These are phyloP conservation scores for Marsdenia floribunda DNA, from an alignment of 257 asterid species.

Conservation along the genomic window DNA sequence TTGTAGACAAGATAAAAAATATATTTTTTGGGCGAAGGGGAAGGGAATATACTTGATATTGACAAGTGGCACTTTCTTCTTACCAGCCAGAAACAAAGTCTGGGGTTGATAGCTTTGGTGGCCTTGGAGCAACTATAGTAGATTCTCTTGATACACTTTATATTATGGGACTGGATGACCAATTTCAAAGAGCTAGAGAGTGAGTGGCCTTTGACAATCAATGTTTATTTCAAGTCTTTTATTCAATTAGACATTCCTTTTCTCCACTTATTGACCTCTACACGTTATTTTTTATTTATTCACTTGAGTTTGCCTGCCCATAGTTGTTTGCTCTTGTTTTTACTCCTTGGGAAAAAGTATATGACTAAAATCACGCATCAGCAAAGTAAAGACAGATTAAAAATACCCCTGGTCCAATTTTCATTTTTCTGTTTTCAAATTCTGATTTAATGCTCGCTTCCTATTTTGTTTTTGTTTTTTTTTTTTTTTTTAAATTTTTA, in stretches of 20 bases:
- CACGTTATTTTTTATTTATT: not conserved
- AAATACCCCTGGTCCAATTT: not conserved
- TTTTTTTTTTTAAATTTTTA: not conserved
- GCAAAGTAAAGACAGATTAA: not conserved
- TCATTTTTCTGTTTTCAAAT: not conserved
- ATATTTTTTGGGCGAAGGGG: not conserved
- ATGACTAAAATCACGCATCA: not conserved
- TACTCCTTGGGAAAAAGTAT: not conserved
- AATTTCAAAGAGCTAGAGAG: constrained; percentile 94
- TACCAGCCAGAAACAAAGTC: constrained; percentile 83
- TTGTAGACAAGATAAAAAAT: not conserved
- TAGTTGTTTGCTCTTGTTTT: not conserved
- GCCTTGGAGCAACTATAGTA: constrained; percentile 96
- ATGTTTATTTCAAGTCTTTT: constrained; percentile 3
- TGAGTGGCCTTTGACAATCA: constrained; percentile 36
- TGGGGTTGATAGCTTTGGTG: constrained; percentile 98
- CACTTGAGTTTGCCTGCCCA: not conserved
- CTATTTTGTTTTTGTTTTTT: not conserved
- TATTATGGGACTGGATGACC: constrained; percentile 95
- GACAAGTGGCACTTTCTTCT: constrained; percentile 21
- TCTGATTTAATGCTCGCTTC: not conserved
- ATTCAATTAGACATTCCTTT: not conserved
- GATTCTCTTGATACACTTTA: constrained; percentile 95
- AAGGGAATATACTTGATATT: constrained; percentile 8
- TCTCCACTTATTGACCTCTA: not conserved